A percentile compares a stretch with the other conserved stretches of the same genome.
Evolutionary conservation across 371 early-diverging fungal species (phyloP).

Genomic region (Mucor irregularis): DNA sequence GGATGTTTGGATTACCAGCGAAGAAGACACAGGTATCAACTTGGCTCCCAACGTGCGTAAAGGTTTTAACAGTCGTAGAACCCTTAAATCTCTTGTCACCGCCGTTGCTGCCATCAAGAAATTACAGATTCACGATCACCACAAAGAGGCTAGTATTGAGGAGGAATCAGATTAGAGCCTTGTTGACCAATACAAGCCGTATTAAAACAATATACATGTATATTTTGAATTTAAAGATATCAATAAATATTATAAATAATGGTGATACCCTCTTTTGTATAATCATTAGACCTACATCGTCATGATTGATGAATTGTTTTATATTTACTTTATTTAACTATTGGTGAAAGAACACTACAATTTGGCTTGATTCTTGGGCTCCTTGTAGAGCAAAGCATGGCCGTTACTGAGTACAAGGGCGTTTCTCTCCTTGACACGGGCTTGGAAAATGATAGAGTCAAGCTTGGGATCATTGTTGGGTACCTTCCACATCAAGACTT

Average conservation of each 20-base stretch:
- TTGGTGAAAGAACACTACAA: too few relatives aligned
- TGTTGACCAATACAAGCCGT: too few relatives aligned
- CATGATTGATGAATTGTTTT: not conserved
- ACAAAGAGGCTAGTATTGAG: not conserved
- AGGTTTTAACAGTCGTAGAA: constrained; percentile 26
- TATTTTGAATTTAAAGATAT: too few relatives aligned
- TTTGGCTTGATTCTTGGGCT: constrained; percentile 24
- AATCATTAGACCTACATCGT: not conserved
- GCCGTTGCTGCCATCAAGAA: constrained; percentile 25
- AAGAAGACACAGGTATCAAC: constrained; percentile 17
- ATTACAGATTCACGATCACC: constrained; percentile 5
- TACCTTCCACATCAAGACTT: constrained; percentile 69
- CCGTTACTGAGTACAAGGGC: constrained; percentile 52
- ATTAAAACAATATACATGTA: too few relatives aligned
- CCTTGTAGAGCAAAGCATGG: constrained; percentile 41
- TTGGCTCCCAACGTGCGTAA: constrained; percentile 34
- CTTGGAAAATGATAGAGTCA: constrained; percentile 51
- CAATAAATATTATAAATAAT: not conserved
- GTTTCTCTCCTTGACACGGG: constrained; percentile 51
- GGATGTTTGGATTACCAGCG: constrained; percentile 64
- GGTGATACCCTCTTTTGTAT: not conserved
- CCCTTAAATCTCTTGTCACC: constrained; percentile 26
- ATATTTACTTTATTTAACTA: too few relatives aligned
- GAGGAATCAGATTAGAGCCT: not conserved
- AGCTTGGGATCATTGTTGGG: constrained; percentile 31